phyloP scores from a whole-genome alignment of 805 yeast species.

The Diddensiella caesifluorescens region DNA sequence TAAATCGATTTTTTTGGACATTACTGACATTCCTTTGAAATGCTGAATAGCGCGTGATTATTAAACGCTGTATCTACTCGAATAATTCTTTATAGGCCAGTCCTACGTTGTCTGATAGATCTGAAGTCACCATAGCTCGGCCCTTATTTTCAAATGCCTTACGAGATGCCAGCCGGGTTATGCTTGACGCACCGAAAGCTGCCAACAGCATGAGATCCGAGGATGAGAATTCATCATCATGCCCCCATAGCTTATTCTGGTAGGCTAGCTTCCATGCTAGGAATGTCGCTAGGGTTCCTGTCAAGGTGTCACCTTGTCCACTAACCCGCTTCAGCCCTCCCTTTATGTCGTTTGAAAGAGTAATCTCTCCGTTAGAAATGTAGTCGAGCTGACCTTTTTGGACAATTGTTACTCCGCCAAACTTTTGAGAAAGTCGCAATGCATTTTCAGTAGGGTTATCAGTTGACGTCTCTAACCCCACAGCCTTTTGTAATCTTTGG shows the following conservation, averaged over 20 bases:
- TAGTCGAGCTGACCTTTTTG: constrained; percentile 69
- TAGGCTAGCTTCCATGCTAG: constrained; percentile 74
- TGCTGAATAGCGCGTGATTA: no score
- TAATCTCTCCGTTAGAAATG: constrained; percentile 47
- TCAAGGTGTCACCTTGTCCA: constrained; percentile 93
- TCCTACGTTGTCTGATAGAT: constrained; percentile 65
- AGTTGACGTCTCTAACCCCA: constrained; percentile 29
- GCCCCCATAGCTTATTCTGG: constrained; percentile 54
- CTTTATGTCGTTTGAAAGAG: constrained; percentile 39
- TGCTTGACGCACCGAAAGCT: constrained; percentile 63
- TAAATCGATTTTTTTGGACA: no score
- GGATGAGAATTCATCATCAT: constrained; percentile 31
- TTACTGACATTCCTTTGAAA: no score
- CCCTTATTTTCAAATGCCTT: constrained; percentile 62
- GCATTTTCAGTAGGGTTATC: constrained; percentile 30
- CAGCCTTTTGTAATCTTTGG: constrained; percentile 53
- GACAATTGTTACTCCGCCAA: constrained; percentile 58
- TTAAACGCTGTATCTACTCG: constrained; percentile 12
- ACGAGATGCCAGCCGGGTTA: constrained; percentile 60
- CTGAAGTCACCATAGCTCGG: constrained; percentile 80
- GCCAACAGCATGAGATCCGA: constrained; percentile 34
- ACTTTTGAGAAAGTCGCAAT: constrained; percentile 40
- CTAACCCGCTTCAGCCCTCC: constrained; percentile 85
- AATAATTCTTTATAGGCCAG: constrained; percentile 51
- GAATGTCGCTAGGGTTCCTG: constrained; percentile 81